phyloP scores from a whole-genome alignment of 192 early-diverging fungal species.

The Nowakowskiella sp. region DNA sequence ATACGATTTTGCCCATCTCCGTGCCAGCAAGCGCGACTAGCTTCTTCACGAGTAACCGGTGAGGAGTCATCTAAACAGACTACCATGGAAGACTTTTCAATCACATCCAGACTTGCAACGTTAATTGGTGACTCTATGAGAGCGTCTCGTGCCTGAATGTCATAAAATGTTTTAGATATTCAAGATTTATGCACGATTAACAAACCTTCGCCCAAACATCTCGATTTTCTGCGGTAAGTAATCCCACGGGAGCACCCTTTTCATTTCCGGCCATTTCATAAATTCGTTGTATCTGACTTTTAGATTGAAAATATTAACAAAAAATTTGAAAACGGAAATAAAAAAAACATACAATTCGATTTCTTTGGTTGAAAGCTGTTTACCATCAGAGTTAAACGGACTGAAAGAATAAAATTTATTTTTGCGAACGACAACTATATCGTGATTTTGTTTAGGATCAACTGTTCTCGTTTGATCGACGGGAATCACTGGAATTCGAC shows the following conservation, averaged over 20 bases:
- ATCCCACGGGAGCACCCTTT: conserved; percentile 71
- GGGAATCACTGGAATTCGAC: conserved; percentile 80
- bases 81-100: conserved; percentile 81
- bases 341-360: conserved; percentile 53
- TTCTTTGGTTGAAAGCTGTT: conserved; percentile 74
- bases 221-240: conserved; percentile 87
- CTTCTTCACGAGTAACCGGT: conserved; percentile 82
- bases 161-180: conserved; percentile 42
- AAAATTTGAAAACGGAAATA: conserved; percentile 24
- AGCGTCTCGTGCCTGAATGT: conserved; percentile 57
- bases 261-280: conserved; percentile 56
- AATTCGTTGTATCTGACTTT: conserved; percentile 59
- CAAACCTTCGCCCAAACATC: conserved; percentile 82
- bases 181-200: neutral
- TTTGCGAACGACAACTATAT: conserved; percentile 80
- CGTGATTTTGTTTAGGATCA: conserved; percentile 67
- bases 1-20: conserved; percentile 88
- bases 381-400: conserved; percentile 59
- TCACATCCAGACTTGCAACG: conserved; percentile 62
- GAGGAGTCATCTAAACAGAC: conserved; percentile 83
- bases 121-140: conserved; percentile 58
- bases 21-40: conserved; percentile 83
- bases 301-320: conserved; percentile 2
- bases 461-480: conserved; percentile 68
- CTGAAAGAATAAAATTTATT: conserved; percentile 84